Evolutionary conservation across 75 land plant species (phyloP).

Genomic region (Chamaecyparis obtusa): DNA sequence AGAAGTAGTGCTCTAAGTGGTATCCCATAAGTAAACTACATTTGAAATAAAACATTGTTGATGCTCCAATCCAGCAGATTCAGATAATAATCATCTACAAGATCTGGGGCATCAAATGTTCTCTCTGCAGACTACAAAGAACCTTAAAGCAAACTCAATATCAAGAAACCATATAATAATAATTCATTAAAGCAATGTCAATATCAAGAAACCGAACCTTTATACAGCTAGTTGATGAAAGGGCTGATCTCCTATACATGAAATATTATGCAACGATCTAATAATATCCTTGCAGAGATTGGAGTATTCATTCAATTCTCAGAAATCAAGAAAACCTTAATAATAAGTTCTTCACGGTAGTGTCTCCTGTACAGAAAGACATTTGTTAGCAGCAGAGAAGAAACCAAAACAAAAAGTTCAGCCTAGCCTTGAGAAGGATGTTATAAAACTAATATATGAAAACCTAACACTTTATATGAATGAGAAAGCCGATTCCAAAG

Average conservation of each 20-base stretch:
- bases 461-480: no score
- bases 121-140: slow-evolving; percentile 60
- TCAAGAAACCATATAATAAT: no score
- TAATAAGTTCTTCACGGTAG: no score
- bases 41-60: slow-evolving; percentile 64
- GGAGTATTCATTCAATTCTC: neutral
- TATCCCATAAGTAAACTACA: slow-evolving; percentile 86
- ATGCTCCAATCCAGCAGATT: slow-evolving; percentile 91
- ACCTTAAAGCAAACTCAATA: neutral
- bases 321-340: neutral
- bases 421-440: neutral
- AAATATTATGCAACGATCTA: no score
- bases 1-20: slow-evolving; percentile 48
- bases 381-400: no score
- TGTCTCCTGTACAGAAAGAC: no score
- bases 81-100: slow-evolving; percentile 86
- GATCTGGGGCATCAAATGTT: slow-evolving; percentile 89
- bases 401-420: no score
- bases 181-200: neutral
- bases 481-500: no score
- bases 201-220: neutral
- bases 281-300: neutral
- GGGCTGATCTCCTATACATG: no score
- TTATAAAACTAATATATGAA: no score
- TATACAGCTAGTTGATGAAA: neutral